Conservation (phyloP, 495 filamentous ascomycete species). For the Hypoxylon perforatum region DNA sequence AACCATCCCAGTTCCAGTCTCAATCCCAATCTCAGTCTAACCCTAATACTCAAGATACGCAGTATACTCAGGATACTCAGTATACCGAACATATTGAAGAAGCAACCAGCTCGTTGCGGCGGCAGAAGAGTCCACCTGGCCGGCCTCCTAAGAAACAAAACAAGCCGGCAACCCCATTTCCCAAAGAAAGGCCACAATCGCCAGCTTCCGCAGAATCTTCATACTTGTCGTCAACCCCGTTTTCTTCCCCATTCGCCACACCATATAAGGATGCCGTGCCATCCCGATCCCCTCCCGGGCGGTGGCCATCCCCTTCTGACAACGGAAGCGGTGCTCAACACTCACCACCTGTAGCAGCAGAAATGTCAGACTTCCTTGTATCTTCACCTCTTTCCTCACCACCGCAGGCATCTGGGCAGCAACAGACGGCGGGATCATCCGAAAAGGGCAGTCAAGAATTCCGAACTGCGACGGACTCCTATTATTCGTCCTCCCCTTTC, state of each 20-base stretch:
- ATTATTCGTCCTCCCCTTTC: neutral
- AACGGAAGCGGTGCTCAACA: neutral
- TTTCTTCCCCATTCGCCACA: neutral
- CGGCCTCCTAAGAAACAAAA: neutral
- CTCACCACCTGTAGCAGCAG: neutral
- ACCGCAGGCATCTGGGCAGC: too few species aligned
- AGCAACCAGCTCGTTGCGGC: constrained; percentile 22
- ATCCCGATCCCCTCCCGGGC: neutral
- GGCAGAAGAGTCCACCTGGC: constrained; percentile 1
- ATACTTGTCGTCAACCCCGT: neutral
- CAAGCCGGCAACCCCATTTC: neutral
- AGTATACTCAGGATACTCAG: constrained; percentile 23
- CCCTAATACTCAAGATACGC: constrained; percentile 10
- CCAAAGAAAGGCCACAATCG: neutral
- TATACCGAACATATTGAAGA: constrained; percentile 18
- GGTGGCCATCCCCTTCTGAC: neutral
- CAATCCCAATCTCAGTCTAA: neutral
- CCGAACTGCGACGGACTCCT: neutral
- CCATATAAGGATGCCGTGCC: neutral
- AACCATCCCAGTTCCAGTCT: neutral
- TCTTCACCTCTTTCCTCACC: too few species aligned
- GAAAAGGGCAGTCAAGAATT: too few species aligned
- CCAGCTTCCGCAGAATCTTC: neutral
- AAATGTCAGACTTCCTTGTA: neutral
- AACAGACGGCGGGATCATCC: too few species aligned